phyloP scores from a whole-genome alignment of 305 asterid genomes.

The Solanum hybrid region DNA sequence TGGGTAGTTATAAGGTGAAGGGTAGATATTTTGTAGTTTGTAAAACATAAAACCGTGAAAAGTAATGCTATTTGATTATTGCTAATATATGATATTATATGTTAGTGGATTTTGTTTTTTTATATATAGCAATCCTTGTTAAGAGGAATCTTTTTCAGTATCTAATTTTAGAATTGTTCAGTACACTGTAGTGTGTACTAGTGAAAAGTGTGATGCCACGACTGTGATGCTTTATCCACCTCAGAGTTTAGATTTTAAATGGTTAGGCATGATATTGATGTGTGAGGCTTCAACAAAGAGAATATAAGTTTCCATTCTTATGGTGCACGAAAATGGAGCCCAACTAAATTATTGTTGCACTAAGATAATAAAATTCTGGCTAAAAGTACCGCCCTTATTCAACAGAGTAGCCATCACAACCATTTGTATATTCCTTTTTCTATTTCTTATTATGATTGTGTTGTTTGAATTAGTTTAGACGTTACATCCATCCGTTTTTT shows the following conservation, averaged over 20 bases:
- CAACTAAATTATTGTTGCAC: neutral
- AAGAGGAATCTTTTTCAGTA: neutral
- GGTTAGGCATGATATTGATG: constrained; percentile 3
- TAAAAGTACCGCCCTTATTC: neutral
- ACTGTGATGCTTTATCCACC: neutral
- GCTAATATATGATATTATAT: neutral
- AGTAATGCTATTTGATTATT: neutral
- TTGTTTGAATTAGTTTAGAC: neutral
- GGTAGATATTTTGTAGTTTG: neutral
- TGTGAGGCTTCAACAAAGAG: constrained; percentile 5
- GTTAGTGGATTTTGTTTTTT: neutral
- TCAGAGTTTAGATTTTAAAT: constrained; percentile 1
- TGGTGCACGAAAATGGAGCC: constrained; percentile 3
- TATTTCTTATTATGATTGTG: neutral
- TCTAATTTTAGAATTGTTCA: neutral
- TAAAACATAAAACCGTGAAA: neutral
- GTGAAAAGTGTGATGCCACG: constrained; percentile 8
- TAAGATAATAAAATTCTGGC: neutral
- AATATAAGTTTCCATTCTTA: neutral
- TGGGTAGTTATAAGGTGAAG: neutral
- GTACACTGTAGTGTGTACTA: neutral
- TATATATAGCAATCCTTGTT: neutral
- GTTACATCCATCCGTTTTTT: neutral
- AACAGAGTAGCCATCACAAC: neutral
- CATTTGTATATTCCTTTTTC: neutral